phyloP scores from a whole-genome alignment of 768 basidiomycete genomes.

The Tylopilus intermedius region DNA sequence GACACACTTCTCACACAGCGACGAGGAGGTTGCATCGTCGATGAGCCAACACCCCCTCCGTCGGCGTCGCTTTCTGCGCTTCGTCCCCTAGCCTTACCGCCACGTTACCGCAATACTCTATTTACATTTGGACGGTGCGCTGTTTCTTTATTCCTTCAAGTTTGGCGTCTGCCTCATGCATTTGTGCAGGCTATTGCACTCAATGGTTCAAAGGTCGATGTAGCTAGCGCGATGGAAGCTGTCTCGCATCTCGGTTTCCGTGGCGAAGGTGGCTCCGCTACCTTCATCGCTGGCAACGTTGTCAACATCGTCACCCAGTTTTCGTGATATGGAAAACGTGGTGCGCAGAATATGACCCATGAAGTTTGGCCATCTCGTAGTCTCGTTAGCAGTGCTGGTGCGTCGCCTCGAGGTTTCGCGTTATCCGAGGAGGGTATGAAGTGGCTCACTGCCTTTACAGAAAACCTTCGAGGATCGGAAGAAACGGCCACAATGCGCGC shows the following conservation, averaged over 20 bases:
- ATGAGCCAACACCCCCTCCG: no score
- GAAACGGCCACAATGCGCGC: constrained; percentile 30
- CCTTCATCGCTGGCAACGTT: constrained; percentile 35
- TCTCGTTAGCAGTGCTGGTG: constrained; percentile 51
- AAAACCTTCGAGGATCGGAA: constrained; percentile 20
- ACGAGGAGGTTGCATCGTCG: no score
- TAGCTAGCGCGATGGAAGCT: constrained; percentile 52
- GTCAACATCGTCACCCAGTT: constrained; percentile 53
- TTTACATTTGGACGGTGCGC: constrained; percentile 69
- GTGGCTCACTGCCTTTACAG: constrained; percentile 14
- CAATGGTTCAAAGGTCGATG: constrained; percentile 45
- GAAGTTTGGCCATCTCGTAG: constrained; percentile 36
- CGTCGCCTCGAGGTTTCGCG: constrained; percentile 22
- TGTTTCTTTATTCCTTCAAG: background rate
- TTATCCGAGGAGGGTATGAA: background rate
- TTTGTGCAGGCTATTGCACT: constrained; percentile 57
- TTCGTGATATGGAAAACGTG: constrained; percentile 65
- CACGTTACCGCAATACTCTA: constrained; percentile 6
- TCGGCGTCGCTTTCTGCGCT: no score
- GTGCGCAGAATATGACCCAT: constrained; percentile 57
- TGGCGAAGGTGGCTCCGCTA: no score
- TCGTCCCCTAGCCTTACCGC: no score
- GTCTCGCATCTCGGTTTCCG: constrained; percentile 43
- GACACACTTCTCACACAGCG: no score
- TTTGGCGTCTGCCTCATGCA: background rate